These are phyloP conservation scores for Colletotrichum caudatum DNA, from an alignment of 2,329 filamentous ascomycete species.

Conservation along the genomic window DNA sequence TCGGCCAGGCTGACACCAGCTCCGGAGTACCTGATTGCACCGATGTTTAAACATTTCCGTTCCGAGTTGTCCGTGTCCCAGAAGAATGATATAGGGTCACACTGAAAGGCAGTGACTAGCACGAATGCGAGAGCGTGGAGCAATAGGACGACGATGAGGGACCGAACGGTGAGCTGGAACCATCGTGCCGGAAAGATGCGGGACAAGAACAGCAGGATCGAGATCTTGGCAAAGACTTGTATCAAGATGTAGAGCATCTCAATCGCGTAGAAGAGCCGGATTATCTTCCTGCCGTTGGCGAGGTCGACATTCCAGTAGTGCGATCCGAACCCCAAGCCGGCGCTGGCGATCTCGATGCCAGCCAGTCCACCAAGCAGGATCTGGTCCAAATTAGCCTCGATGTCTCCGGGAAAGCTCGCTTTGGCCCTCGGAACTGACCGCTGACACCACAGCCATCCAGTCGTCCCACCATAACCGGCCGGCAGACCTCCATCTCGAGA, in stretches of 20 bases:
- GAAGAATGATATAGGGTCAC: slow-evolving; percentile 38
- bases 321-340: slow-evolving; percentile 43
- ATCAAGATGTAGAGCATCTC: slow-evolving; percentile 46
- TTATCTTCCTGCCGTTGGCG: slow-evolving; percentile 27
- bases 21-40: slow-evolving; percentile 74
- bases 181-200: slow-evolving; percentile 43
- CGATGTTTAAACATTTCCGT: slow-evolving; percentile 67
- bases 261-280: slow-evolving; percentile 42
- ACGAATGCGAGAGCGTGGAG: slow-evolving; percentile 43
- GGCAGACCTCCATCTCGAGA: slow-evolving; percentile 40
- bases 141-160: slow-evolving; percentile 40
- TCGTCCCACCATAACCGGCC: slow-evolving; percentile 44
- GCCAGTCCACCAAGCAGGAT: slow-evolving; percentile 40
- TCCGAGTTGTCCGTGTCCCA: slow-evolving; percentile 41
- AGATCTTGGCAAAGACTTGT: slow-evolving; percentile 46
- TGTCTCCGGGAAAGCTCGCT: neutral
- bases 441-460: slow-evolving; percentile 36
- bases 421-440: slow-evolving; percentile 16
- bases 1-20: slow-evolving; percentile 77
- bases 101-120: slow-evolving; percentile 43
- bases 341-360: slow-evolving; percentile 43
- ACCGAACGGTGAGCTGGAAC: slow-evolving; percentile 41
- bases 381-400: slow-evolving; percentile 18
- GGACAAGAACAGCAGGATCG: slow-evolving; percentile 46
- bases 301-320: slow-evolving; percentile 46